Evolutionary conservation across 176 grass and related monocot species (phyloP).

Genomic region (Musa beccarii): DNA sequence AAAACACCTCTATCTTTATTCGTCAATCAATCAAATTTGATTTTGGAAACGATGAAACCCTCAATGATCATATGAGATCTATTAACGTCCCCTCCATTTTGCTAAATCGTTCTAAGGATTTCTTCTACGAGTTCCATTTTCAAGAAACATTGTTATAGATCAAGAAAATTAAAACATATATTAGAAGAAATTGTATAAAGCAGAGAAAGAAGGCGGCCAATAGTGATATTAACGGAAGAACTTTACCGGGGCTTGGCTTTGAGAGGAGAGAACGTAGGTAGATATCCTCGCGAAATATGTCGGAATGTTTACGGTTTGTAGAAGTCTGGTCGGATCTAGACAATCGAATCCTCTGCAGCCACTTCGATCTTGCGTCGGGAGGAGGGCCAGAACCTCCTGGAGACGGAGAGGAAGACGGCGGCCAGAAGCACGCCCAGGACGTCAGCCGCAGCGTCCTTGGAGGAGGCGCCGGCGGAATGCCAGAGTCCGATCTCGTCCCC

Average conservation of each 20-base stretch:
- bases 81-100: no score
- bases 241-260: background rate
- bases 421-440: constrained; percentile 39
- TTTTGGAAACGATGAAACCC: no score
- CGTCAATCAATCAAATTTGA: no score
- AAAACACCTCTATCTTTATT: no score
- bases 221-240: background rate
- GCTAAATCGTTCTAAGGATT: no score
- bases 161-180: no score
- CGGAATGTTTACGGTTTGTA: background rate
- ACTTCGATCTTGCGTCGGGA: background rate
- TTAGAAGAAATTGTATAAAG: no score
- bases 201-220: no score
- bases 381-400: constrained; percentile 4
- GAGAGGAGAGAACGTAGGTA: background rate
- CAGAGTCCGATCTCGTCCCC: constrained; percentile 61
- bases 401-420: constrained; percentile 19
- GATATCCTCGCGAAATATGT: background rate
- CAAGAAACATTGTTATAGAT: no score
- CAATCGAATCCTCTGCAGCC: constrained; percentile 3
- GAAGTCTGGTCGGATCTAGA: background rate
- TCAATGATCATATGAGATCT: no score
- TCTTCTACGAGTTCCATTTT: no score
- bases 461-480: constrained; percentile 62
- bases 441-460: constrained; percentile 65